Percentiles rank a stretch among this genome's conserved stretches.
Evolutionary conservation across 768 basidiomycete genomes (phyloP).

Genomic region (Naganishia vaughanmartiniae): DNA sequence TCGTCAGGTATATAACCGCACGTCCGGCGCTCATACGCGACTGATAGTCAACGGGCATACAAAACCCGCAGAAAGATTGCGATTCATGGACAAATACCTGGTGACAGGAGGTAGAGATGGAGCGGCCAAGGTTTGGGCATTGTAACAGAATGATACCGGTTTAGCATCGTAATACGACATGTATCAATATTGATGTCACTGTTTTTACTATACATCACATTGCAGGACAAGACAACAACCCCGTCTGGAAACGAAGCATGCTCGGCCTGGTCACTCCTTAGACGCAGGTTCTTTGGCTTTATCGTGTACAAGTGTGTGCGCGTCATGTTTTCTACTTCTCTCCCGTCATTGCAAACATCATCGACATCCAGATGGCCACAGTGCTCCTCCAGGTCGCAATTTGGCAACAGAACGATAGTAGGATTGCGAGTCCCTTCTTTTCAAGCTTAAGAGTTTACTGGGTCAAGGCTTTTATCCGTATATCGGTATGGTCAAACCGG

Average conservation of each 20-base stretch:
- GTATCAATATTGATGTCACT: not conserved
- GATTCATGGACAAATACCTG: slow-evolving; percentile 95
- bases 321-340: not conserved
- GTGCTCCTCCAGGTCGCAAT: not conserved
- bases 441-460: too few species aligned
- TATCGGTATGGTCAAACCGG: not conserved
- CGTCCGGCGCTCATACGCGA: slow-evolving; percentile 80
- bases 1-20: slow-evolving; percentile 76
- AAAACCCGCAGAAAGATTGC: slow-evolving; percentile 76
- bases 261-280: not conserved
- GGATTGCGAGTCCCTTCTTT: not conserved
- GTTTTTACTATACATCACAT: not conserved
- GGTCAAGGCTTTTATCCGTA: too few species aligned
- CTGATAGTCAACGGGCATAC: slow-evolving; percentile 89
- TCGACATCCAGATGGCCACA: not conserved
- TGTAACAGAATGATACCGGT: slow-evolving; percentile 55
- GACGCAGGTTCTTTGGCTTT: not conserved
- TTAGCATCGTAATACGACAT: not conserved
- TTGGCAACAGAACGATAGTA: not conserved
- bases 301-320: not conserved
- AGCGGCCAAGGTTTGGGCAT: slow-evolving; percentile 85
- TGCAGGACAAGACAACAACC: not conserved
- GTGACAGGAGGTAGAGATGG: slow-evolving; percentile 86
- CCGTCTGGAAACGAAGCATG: not conserved
- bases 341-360: not conserved